phyloP scores from a whole-genome alignment of 441 rosid species.

The Adansonia grandidieri region DNA sequence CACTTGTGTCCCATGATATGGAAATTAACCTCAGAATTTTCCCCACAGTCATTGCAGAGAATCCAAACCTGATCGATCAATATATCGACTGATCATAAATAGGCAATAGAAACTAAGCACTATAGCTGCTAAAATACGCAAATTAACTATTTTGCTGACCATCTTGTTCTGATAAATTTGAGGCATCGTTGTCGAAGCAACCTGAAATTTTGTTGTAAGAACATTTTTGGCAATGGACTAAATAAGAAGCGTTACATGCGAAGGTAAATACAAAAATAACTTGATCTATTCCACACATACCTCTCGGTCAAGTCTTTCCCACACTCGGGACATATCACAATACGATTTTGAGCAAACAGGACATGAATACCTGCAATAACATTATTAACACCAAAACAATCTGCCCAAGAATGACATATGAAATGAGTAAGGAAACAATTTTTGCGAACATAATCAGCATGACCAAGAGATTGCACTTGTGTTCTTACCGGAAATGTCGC shows the following conservation, averaged over 20 bases:
- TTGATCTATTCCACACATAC: conserved; percentile 25
- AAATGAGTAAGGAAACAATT: conserved; percentile 20
- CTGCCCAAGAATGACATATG: background rate
- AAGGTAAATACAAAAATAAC: background rate
- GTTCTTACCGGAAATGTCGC: conserved; percentile 50
- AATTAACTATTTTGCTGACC: conserved; percentile 28
- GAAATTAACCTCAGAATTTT: conserved; percentile 39
- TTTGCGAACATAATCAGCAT: background rate
- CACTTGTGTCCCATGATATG: conserved; percentile 46
- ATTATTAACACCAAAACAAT: conserved; percentile 26
- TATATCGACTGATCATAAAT: background rate
- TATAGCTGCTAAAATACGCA: background rate
- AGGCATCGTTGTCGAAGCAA: conserved; percentile 48
- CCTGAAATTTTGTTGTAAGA: conserved; percentile 31
- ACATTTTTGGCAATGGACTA: background rate
- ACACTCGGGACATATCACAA: conserved; percentile 46
- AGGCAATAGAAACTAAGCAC: background rate
- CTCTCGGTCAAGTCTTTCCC: conserved; percentile 53
- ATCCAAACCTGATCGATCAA: conserved; percentile 45
- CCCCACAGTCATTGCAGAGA: conserved; percentile 50
- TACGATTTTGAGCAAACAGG: conserved; percentile 54
- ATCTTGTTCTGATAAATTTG: conserved; percentile 39
- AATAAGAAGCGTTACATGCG: background rate
- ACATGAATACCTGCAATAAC: conserved; percentile 47
- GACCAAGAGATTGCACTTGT: background rate